Conservation (phyloP, 345 rosid genomes). For the Linum tenue region DNA sequence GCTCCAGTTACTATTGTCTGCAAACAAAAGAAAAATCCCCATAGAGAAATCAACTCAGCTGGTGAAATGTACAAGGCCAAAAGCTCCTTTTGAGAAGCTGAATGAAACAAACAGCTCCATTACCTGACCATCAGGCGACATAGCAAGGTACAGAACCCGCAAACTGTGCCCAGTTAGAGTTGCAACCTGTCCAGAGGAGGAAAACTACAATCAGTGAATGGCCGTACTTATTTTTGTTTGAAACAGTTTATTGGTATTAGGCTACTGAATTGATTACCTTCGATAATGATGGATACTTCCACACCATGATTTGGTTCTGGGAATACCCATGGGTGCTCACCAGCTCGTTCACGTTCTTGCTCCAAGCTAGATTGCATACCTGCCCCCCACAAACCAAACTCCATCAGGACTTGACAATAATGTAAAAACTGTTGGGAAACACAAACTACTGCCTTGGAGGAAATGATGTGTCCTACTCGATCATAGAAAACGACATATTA, state of each 20-base stretch:
- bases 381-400: slow-evolving; percentile 9
- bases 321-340: slow-evolving; percentile 98
- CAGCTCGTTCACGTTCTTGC: slow-evolving; percentile 91
- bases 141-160: slow-evolving; percentile 89
- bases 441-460: not conserved
- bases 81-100: not conserved
- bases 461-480: not conserved
- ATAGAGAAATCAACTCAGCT: not conserved
- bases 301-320: slow-evolving; percentile 93
- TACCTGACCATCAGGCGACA: slow-evolving; percentile 92
- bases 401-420: not conserved
- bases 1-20: slow-evolving; percentile 98
- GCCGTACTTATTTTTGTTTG: not conserved
- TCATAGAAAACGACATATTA: not conserved
- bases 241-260: too few relatives aligned
- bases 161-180: slow-evolving; percentile 86
- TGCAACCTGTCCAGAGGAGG: slow-evolving; percentile 43
- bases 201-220: not conserved
- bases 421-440: not conserved
- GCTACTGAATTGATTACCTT: slow-evolving; percentile 37
- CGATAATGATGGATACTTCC: slow-evolving; percentile 92
- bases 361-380: slow-evolving; percentile 97
- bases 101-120: not conserved
- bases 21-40: not conserved
- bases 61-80: not conserved